phyloP scores from a whole-genome alignment of 371 early-diverging fungal species.

The Cokeromyces recurvatus region DNA sequence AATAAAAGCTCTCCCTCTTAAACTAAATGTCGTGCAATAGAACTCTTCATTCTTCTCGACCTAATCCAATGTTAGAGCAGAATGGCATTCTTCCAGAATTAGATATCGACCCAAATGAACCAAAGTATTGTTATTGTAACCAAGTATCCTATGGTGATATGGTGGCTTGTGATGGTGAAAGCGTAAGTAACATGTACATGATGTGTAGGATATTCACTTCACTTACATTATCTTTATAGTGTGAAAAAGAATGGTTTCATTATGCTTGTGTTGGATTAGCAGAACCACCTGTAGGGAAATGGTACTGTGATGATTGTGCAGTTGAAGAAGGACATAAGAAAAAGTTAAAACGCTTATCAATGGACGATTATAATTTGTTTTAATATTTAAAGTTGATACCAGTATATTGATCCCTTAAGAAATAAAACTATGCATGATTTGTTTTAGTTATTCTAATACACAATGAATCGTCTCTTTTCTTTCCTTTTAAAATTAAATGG shows the following conservation, averaged over 20 bases:
- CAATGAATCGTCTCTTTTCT: too few species aligned
- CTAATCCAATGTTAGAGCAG: conserved; percentile 25
- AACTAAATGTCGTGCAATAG: conserved; percentile 4
- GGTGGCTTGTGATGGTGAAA: conserved; percentile 94
- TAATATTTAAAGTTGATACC: too few species aligned
- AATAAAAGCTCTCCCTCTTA: too few species aligned
- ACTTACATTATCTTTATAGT: conserved; percentile 38
- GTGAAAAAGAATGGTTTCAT: conserved; percentile 96
- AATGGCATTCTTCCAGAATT: conserved; percentile 45
- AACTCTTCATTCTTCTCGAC: conserved; percentile 32
- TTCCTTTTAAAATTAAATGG: too few species aligned
- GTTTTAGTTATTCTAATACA: too few species aligned
- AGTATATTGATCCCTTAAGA: too few species aligned
- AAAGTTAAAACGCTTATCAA: conserved; percentile 27
- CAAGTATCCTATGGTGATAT: conserved; percentile 97
- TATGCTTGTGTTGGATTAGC: conserved; percentile 86
- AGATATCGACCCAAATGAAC: conserved; percentile 94
- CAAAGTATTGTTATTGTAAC: conserved; percentile 91
- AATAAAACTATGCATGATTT: too few species aligned
- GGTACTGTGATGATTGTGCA: conserved; percentile 80
- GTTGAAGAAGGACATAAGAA: conserved; percentile 28
- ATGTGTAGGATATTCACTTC: background rate
- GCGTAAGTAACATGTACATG: conserved; percentile 57
- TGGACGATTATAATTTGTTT: too few species aligned
- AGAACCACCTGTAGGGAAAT: conserved; percentile 84